Evolutionary conservation across 495 filamentous ascomycete species (phyloP), one percentile per base, ranked within the genome.

Genomic region (Darksidea phi): DNA sequence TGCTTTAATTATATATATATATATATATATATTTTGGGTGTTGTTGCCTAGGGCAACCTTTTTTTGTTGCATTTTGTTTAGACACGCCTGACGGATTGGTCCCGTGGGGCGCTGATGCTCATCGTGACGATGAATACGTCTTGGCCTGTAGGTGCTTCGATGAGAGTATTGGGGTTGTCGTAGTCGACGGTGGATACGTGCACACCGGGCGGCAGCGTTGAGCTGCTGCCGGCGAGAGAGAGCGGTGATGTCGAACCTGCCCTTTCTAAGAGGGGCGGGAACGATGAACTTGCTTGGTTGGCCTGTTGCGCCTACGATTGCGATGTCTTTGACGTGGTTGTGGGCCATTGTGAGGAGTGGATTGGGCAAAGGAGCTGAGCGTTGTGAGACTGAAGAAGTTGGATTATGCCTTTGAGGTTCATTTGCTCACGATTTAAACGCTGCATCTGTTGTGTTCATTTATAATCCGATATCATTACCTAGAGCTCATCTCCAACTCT

Each of bases 111-210:
- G 0, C 18, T 58, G 6, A 73, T 70, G n/a, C 54, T 48, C 57
- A 88, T 66, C 5, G 82, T 84, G 67, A 88, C 86, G 65, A 88
- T 73, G n/a, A 89, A 74, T 36, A 75, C 77, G 48, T 84, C 76
- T 67, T 84, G 82, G 49, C 76, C 78, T 42, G 72, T 67, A 18
- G 82, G 70, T 20, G 77, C 79, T 11, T 57, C 51, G 6, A 80
- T 74, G 24, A 85, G 66, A 37, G 76, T 71, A 11, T 67, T 60
- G 2, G 67, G 68, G 49, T 76, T 67, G 46, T 69, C 63, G 67
- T 83, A 83, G 64, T 83, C 70, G 17, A 80, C 74, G 32, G 72
- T 69, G 32, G 69, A 67, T 12, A 76, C 59, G 21, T 72, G 71
- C 6, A 82, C 72, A 12, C 77, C 76, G 1, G 59, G 10, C 12